Evolutionary conservation across 768 basidiomycete genomes (phyloP), one percentile per base, ranked within the genome.

Genomic region (Porphyrellus cyaneotinctus): DNA sequence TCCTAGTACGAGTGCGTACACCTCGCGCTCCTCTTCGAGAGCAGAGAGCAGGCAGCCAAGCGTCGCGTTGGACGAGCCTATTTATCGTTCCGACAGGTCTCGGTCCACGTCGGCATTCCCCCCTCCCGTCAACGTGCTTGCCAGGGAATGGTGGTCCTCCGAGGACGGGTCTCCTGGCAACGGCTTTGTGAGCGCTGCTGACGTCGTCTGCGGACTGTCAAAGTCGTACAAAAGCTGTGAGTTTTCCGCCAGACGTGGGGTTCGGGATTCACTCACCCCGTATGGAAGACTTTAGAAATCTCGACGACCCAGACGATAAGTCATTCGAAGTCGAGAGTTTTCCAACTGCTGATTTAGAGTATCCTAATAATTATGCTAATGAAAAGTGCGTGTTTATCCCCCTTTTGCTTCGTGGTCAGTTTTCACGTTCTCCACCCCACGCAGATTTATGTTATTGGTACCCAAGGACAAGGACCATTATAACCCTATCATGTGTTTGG

Each of bases 391-490:
- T 61, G 6, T 39, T 52, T 23, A 47, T 24, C 43, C 20, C 4
- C 41, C 37, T 28, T 20, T 33, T 41, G 14, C 49, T 20, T 1
- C 6, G 3, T 14, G n/a, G 12, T 24, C 26, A n/a, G n/a, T 39
- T 17, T 32, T 52, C 59, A 53, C 45, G 20, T 38, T 24, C 6
- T 15, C 23, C 38, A 2, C 13, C 7, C 47, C 55, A 13, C 51
- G 0, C 18, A 91, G 88, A 66, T 92, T 83, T 72, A 78, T 88
- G 56, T 76, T 92, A 53, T 78, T 92, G 47, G 82, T 78, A 39
- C 91, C 91, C 28, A 88, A 84, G 62, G 90, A 93, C 74, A 83
- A 83, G 59, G 89, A 93, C 60, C 88, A 91, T 58, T 93, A 91
- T 69, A 87, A 88, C 64, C 91, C 91, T 14, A 85, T 93, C 51